Conservation (phyloP, 257 asterid genomes). For the Solanum gracilifrons region DNA sequence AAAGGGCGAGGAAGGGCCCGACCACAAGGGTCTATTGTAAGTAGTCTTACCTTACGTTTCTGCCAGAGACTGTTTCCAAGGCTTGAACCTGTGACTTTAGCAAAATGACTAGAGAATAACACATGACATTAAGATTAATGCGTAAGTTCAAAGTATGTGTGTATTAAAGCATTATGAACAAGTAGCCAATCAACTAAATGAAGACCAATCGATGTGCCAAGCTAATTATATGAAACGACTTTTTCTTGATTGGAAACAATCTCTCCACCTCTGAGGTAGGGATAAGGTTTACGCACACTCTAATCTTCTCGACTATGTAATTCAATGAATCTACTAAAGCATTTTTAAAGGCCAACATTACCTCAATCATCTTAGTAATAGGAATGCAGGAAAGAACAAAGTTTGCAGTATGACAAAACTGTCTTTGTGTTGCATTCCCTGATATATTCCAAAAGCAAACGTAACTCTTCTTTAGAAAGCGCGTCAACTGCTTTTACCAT, state of each 20-base stretch:
- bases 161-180: background rate
- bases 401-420: slow-evolving; percentile 69
- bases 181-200: background rate
- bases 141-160: background rate
- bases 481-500: slow-evolving; percentile 47
- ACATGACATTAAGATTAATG: background rate
- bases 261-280: too few species aligned
- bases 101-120: background rate
- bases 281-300: too few species aligned
- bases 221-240: too few species aligned
- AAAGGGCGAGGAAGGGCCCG: too few species aligned
- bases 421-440: slow-evolving; percentile 94
- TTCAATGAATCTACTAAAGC: too few species aligned
- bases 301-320: too few species aligned
- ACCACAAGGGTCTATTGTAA: too few species aligned
- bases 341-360: too few species aligned
- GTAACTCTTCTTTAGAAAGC: slow-evolving; percentile 50
- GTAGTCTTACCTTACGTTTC: too few species aligned
- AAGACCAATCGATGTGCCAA: background rate
- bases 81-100: background rate
- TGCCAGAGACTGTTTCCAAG: too few species aligned
- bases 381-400: slow-evolving; percentile 45
- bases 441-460: slow-evolving; percentile 55
- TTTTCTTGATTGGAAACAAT: too few species aligned
- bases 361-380: slow-evolving; percentile 50